A percentile compares a stretch with the other conserved stretches of the same genome.
These are phyloP conservation scores for Ophiorrhiza pumila DNA, from an alignment of 257 asterid genomes.

Conservation along the genomic window DNA sequence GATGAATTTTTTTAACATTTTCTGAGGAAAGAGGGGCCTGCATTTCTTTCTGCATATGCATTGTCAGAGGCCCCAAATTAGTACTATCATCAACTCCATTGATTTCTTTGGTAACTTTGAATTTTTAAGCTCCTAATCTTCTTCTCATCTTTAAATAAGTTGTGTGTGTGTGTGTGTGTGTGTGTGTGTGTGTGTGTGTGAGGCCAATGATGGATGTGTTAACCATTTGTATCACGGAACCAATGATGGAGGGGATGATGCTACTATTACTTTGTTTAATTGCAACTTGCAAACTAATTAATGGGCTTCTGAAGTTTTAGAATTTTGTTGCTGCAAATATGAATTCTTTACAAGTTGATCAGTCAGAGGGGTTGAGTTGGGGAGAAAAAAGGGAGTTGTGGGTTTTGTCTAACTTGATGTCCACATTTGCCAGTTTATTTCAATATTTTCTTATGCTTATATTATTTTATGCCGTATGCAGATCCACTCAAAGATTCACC, in stretches of 20 bases:
- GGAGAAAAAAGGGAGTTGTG: background rate
- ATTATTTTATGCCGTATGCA: background rate
- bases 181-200: too few relatives aligned
- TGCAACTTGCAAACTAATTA: background rate
- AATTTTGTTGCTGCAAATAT: background rate
- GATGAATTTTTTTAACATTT: too few relatives aligned
- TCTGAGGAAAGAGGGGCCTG: background rate
- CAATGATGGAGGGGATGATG: background rate
- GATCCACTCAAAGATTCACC: background rate
- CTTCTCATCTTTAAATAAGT: too few relatives aligned
- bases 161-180: too few relatives aligned
- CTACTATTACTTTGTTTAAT: too few relatives aligned
- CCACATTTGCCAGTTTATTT: conserved; percentile 12
- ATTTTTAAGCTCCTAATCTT: too few relatives aligned
- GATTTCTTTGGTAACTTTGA: background rate
- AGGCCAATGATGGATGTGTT: too few relatives aligned
- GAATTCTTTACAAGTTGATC: background rate
- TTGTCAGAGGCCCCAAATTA: background rate
- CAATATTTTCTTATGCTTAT: background rate
- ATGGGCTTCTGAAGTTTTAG: background rate
- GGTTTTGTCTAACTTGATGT: conserved; percentile 15
- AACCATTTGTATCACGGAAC: background rate
- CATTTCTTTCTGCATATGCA: background rate
- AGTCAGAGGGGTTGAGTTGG: background rate
- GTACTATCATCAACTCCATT: background rate